Evolutionary conservation across 768 basidiomycete genomes (phyloP).

Genomic region (Vararia minispora): DNA sequence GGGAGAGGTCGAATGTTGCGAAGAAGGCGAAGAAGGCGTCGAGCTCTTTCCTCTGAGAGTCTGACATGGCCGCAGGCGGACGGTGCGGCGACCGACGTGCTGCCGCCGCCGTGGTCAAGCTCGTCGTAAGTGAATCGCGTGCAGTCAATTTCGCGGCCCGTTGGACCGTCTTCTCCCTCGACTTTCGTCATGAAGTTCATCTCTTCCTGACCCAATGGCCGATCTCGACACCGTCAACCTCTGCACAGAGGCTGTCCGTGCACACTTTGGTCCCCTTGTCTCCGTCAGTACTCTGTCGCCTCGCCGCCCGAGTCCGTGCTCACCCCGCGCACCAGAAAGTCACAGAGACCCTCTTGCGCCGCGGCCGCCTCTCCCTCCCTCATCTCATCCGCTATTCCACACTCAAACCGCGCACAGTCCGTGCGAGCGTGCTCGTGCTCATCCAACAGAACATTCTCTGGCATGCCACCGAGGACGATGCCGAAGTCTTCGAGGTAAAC

Average conservation of each 20-base stretch:
- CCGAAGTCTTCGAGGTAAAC: conserved; percentile 75
- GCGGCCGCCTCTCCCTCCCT: conserved; percentile 67
- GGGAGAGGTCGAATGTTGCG: conserved; percentile 54
- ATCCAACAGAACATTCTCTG: conserved; percentile 90
- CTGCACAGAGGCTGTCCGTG: conserved; percentile 49
- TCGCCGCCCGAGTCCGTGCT: conserved; percentile 4
- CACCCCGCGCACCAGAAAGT: conserved; percentile 40
- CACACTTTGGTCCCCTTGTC: conserved; percentile 55
- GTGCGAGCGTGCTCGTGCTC: conserved; percentile 63
- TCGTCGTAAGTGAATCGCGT: too few relatives aligned
- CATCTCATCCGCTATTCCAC: conserved; percentile 61
- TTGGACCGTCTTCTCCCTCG: too few relatives aligned
- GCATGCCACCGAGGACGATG: conserved; percentile 66
- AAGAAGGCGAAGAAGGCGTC: conserved; percentile 80
- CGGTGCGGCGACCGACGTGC: too few relatives aligned
- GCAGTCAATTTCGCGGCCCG: too few relatives aligned
- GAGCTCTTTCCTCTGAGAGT: conserved; percentile 47
- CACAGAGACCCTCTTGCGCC: conserved; percentile 59
- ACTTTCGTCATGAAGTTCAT: too few relatives aligned
- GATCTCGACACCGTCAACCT: conserved; percentile 50
- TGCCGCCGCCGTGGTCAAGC: too few relatives aligned
- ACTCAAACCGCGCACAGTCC: conserved; percentile 55
- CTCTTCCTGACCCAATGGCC: conserved; percentile 32
- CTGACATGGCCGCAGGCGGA: conserved; percentile 19
- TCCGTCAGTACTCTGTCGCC: conserved; percentile 35